A percentile compares a stretch with the other conserved stretches of the same genome.
Evolutionary conservation across 1,284 basidiomycete genomes (phyloP).

Genomic region (Cryptococcus sp.): DNA sequence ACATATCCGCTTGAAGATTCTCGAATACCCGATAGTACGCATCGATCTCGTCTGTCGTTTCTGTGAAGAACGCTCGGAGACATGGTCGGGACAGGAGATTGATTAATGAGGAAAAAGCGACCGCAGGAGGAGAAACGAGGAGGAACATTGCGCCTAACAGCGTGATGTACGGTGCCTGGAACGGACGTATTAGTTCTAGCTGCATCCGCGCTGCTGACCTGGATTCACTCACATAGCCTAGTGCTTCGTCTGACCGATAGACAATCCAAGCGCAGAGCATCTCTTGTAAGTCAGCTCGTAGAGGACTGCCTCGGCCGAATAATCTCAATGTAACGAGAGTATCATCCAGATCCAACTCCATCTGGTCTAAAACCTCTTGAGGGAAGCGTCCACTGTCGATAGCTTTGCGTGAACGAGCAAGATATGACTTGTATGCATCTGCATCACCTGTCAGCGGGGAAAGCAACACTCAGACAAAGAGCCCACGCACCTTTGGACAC

Average conservation of each 20-base stretch:
- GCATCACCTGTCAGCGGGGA: constrained; percentile 11
- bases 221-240: constrained; percentile 66
- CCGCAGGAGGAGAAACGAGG: constrained; percentile 72
- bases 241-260: constrained; percentile 79
- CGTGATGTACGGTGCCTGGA: constrained; percentile 49
- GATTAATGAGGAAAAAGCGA: constrained; percentile 81
- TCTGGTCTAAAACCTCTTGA: constrained; percentile 63
- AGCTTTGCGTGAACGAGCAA: constrained; percentile 72
- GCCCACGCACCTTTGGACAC: constrained; percentile 72
- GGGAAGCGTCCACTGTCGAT: constrained; percentile 73
- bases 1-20: constrained; percentile 54
- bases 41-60: constrained; percentile 77
- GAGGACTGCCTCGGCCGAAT: constrained; percentile 76
- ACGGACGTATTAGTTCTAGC: background rate
- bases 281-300: constrained; percentile 83
- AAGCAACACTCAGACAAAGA: background rate
- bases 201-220: no score
- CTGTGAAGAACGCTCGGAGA: constrained; percentile 80
- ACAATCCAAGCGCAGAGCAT: constrained; percentile 90
- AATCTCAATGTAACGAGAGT: constrained; percentile 88
- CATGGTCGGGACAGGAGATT: constrained; percentile 87
- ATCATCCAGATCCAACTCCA: constrained; percentile 76
- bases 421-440: constrained; percentile 76
- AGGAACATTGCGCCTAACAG: constrained; percentile 82
- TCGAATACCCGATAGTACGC: constrained; percentile 54